Evolutionary conservation across 83 land plant species (phyloP), one percentile per base, ranked within the genome.

Genomic region (Isoetes engelmannii): DNA sequence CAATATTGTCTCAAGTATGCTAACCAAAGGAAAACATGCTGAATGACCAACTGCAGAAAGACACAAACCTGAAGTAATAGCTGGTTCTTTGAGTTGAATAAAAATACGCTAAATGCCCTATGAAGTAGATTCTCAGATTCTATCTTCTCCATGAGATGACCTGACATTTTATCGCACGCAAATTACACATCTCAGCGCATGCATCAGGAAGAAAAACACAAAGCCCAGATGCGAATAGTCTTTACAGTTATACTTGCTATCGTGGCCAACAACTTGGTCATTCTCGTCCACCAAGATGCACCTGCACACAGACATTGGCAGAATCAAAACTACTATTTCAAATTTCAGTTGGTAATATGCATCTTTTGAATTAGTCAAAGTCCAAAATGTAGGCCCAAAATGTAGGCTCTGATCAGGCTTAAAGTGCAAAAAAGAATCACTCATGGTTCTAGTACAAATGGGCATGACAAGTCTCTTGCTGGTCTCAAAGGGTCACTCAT

Each of bases 221-320:
- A 0, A 51, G n/a, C 12, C 12, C 54, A 51, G 0, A 3, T 28
- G 37, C 0, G 37, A 28, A 28, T 15, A 48, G 45, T 9, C 79
- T 91, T 91, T 81, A 95, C 99, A 95, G 68, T 95, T 95, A 76
- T 95, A 95, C 73, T 95, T 95, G 69, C 89, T 80, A 45, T 95
- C 99, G 76, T 95, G 99, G 6, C 99, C 99, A 55, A 91, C 80
- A 28, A 95, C 92, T 64, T 57, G 53, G 74, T 95, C 99, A 44
- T 89, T 80, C 82, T 86, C 91, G 73, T 95, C 94, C 77, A 95
- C 99, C 74, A 95, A 70, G 67, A 95, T 95, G 67, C 99, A 95
- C 77, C 99, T 94, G 89, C 73, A 67, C 51, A 63, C 50, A 51
- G 18, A 69, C 3, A 47, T 4, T 12, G 17, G 15, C 55, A 51